phyloP scores from a whole-genome alignment of 768 basidiomycete genomes.

The Phlegmacium glaucopus region DNA sequence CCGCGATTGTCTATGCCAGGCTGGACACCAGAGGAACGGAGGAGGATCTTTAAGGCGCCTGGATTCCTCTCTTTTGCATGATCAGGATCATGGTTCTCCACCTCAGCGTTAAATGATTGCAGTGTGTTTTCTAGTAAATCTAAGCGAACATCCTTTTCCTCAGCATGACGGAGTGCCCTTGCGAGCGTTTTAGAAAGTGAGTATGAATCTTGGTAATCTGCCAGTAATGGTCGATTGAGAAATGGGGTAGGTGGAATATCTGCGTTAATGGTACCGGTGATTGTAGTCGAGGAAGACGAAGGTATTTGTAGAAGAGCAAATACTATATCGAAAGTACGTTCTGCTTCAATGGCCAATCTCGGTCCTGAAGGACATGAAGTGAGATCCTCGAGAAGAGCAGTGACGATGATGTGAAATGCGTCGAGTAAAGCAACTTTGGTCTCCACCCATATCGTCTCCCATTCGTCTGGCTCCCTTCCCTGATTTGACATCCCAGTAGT shows the following conservation, averaged over 20 bases:
- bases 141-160: slow-evolving; percentile 55
- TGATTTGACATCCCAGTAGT: slow-evolving; percentile 17
- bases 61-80: slow-evolving; percentile 32
- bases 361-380: slow-evolving; percentile 36
- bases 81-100: slow-evolving; percentile 7
- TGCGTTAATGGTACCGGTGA: not conserved
- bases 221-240: slow-evolving; percentile 62
- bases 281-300: slow-evolving; percentile 26
- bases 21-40: slow-evolving; percentile 56
- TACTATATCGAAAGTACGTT: slow-evolving; percentile 54
- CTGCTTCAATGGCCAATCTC: slow-evolving; percentile 43
- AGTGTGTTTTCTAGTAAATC: slow-evolving; percentile 55
- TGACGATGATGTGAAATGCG: slow-evolving; percentile 58
- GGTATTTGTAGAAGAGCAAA: slow-evolving; percentile 55
- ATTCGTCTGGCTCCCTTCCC: slow-evolving; percentile 47
- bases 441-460: slow-evolving; percentile 69
- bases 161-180: slow-evolving; percentile 37
- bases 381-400: slow-evolving; percentile 46
- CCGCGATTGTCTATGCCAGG: slow-evolving; percentile 37
- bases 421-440: slow-evolving; percentile 74
- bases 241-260: slow-evolving; percentile 44
- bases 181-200: slow-evolving; percentile 50
- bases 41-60: slow-evolving; percentile 59
- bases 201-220: slow-evolving; percentile 72
- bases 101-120: slow-evolving; percentile 31